A percentile compares a stretch with the other conserved stretches of the same genome.
phyloP scores from a whole-genome alignment of 2,329 filamentous ascomycete genomes.

The Talaromyces verruculosus region DNA sequence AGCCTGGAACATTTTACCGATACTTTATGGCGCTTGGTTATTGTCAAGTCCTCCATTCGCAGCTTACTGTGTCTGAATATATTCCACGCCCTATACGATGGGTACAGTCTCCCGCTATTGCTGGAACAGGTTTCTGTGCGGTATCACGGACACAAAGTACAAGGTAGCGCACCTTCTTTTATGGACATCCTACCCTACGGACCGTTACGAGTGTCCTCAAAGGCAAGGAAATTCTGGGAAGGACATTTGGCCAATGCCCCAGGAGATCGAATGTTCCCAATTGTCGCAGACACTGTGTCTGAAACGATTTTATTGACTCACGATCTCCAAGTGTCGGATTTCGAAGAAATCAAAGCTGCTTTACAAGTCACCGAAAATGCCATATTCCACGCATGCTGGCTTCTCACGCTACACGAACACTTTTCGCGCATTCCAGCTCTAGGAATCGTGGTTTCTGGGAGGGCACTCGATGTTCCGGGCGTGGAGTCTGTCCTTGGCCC shows the following conservation, averaged over 20 bases:
- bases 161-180: conserved; percentile 56
- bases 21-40: conserved; percentile 36
- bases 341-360: conserved; percentile 57
- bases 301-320: conserved; percentile 24
- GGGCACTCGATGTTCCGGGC: conserved; percentile 64
- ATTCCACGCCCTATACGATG: conserved; percentile 87
- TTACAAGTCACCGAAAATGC: conserved; percentile 77
- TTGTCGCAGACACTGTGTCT: conserved; percentile 26
- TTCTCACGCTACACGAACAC: conserved; percentile 59
- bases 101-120: conserved; percentile 70
- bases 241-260: conserved; percentile 50
- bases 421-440: conserved; percentile 55
- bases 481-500: conserved; percentile 73
- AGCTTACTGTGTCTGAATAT: conserved; percentile 62
- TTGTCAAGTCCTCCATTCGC: conserved; percentile 29
- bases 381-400: conserved; percentile 73
- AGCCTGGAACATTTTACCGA: conserved; percentile 49
- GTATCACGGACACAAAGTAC: conserved; percentile 45
- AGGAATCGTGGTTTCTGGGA: conserved; percentile 76
- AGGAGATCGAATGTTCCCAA: conserved; percentile 31
- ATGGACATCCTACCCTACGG: conserved; percentile 67
- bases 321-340: conserved; percentile 36
- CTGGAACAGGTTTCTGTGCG: conserved; percentile 57
- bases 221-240: conserved; percentile 67
- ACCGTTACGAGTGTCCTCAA: conserved; percentile 56